These are phyloP conservation scores for Phaffomyces opuntiae DNA, from an alignment of 805 yeast genomes.

Conservation along the genomic window DNA sequence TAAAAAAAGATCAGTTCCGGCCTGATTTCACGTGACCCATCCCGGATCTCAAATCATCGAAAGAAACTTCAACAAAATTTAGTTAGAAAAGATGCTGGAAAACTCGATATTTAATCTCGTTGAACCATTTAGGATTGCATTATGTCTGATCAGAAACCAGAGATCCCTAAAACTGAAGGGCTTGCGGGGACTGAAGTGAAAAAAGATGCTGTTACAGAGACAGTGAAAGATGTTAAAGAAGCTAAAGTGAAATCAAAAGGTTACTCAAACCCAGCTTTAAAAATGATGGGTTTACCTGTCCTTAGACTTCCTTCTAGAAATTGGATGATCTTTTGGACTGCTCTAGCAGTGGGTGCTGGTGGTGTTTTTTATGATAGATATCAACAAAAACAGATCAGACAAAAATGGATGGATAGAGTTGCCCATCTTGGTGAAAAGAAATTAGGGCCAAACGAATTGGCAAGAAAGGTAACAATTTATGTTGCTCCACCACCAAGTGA, in stretches of 20 bases:
- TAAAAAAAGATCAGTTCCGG: no score
- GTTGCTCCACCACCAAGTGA: slow-evolving; percentile 98
- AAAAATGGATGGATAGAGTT: slow-evolving; percentile 58
- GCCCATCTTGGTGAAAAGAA: slow-evolving; percentile 43
- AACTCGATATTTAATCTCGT: no score
- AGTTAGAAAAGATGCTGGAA: no score
- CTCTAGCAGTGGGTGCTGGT: slow-evolving; percentile 60
- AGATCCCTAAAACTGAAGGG: not conserved
- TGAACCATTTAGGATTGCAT: no score
- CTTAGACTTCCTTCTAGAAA: slow-evolving; percentile 81
- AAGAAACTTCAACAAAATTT: no score
- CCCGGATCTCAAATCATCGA: no score
- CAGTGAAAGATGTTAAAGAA: not conserved
- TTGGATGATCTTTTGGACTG: slow-evolving; percentile 86
- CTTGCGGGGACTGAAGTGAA: not conserved
- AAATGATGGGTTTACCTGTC: slow-evolving; percentile 78
- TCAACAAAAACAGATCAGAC: slow-evolving; percentile 60
- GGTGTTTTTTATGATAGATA: slow-evolving; percentile 73
- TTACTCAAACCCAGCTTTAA: slow-evolving; percentile 70
- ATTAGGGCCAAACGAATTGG: slow-evolving; percentile 40
- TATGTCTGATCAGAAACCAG: slow-evolving; percentile 3
- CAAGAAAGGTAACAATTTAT: slow-evolving; percentile 75
- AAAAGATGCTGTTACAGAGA: slow-evolving; percentile 3
- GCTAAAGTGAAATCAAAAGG: slow-evolving; percentile 26
- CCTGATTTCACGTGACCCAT: no score